Evolutionary conservation across 1,284 basidiomycete genomes (phyloP), one percentile per base, ranked within the genome.

Genomic region (Rhodotorula sp.): DNA sequence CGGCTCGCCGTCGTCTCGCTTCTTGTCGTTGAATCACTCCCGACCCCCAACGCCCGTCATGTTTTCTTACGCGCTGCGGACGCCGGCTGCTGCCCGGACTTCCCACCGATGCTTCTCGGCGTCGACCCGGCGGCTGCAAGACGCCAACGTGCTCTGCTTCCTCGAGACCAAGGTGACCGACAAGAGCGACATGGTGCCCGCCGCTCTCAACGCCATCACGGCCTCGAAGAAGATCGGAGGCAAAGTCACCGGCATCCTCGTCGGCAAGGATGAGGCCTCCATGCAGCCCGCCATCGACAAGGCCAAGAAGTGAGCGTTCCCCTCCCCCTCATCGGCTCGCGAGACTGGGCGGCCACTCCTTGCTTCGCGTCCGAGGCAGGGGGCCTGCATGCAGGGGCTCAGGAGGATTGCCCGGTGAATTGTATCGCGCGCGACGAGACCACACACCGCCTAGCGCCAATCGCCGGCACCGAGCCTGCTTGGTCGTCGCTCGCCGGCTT

Each of bases 121-220:
- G 10, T 65, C 66, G 6, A n/a, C 63, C 16, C 54, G 60, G 31
- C 45, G 62, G 4, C 21, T 38, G 26, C 62, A 60, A 5, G 56
- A 67, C 7, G 70, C 59, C 18, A 55, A 68, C 49, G 56, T 92
- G 0, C 86, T 97, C 26, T 88, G 97, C 62, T 90, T 92, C 77
- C 84, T 97, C 71, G 95, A 97, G 82, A 93, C 97, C 81, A 88
- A 87, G 69, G 54, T 55, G 14, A 55, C 54, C 26, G 54, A 55
- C 54, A 85, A 87, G 64, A 93, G 93, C 60, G 85, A 86, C 75
- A 86, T 98, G 76, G 92, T 93, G 73, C 86, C 92, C 8, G 88
- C 87, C 15, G 90, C 91, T n/a, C 85, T 97, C 68, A 92, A 90
- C 48, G 95, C 95, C 50, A 83, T 98, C 75, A 92, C 92, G 2